phyloP scores from a whole-genome alignment of 345 rosid genomes.

The Kernera saxatilis region DNA sequence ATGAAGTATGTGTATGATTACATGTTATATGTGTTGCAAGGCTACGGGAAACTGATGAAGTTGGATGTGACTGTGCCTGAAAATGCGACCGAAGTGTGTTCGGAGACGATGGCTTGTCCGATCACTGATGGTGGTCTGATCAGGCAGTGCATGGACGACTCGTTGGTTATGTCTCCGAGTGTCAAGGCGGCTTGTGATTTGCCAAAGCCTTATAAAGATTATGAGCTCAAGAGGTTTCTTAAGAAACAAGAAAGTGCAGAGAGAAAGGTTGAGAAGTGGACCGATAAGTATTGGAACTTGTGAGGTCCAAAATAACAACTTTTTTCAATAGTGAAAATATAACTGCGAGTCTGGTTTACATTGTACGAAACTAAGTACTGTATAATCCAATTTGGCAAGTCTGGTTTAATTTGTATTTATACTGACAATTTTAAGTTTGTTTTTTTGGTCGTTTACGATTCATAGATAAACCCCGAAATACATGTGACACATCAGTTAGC shows the following conservation, averaged over 20 bases:
- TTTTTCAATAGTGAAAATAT: not conserved
- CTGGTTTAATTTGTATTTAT: not conserved
- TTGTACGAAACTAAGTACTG: no score
- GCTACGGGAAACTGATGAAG: slow-evolving; percentile 46
- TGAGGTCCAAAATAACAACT: slow-evolving; percentile 18
- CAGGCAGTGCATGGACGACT: slow-evolving; percentile 43
- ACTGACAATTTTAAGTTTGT: no score
- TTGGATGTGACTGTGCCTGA: slow-evolving; percentile 41
- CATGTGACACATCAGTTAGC: no score
- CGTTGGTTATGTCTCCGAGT: slow-evolving; percentile 45
- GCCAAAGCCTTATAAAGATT: slow-evolving; percentile 36
- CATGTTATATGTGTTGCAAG: slow-evolving; percentile 46
- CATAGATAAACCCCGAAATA: no score
- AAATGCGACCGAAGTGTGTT: slow-evolving; percentile 35
- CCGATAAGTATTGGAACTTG: slow-evolving; percentile 5
- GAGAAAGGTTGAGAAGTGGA: slow-evolving; percentile 34
- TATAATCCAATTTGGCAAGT: not conserved
- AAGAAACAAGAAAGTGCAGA: slow-evolving; percentile 23
- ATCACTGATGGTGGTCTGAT: slow-evolving; percentile 26
- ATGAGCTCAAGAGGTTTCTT: slow-evolving; percentile 19
- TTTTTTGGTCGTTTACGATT: no score
- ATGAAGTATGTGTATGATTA: slow-evolving; percentile 55
- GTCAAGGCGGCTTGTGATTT: slow-evolving; percentile 37
- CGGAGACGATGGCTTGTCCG: slow-evolving; percentile 40
- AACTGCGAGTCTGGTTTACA: not conserved